Evolutionary conservation across 1,284 basidiomycete genomes (phyloP), one percentile per base, ranked within the genome.

Genomic region (Cerrena zonata): DNA sequence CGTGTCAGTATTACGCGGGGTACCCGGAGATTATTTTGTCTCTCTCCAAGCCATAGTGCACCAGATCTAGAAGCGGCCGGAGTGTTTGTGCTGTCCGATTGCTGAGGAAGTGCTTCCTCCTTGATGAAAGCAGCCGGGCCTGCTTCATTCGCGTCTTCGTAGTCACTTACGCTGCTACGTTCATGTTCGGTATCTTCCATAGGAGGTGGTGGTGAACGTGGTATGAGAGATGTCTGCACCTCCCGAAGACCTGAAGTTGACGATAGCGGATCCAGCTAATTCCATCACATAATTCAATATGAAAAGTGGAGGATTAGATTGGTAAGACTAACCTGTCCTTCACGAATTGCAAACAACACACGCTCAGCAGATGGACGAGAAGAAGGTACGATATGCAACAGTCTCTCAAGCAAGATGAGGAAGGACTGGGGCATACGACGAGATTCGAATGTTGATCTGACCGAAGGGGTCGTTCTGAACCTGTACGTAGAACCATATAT

Each of bases 361-460:
- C 84, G 79, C 49, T 89, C 86, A 43, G 84, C 84, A 1, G 81
- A 81, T 4, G 90, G 90, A 44, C 92, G 74, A 12, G 66, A 64
- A 4, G 69, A 64, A 0, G 90, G 82, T 3, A 69, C 68, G 38
- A 84, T 70, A 56, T 83, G 77, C 48, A 93, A 67, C 46, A 94
- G 71, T 44, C 77, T 76, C 55, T 91, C 86, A 13, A 95, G 69
- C 13, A 94, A 67, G 0, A 87, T 68, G 2, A 93, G 69, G 53
- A 87, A 80, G 1, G 82, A 75, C 2, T 77, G 70, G 3, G 91
- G 86, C 0, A 94, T 69, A 25, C 82, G 78, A 12, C 89, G 75
- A 3, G 82, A 73, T 53, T 84, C 79, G 54, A 91, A 88, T 0
- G 74, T 66, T 0, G 76, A 66, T 1, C 72, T 69, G 24, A 86